Conservation (phyloP, 192 early-diverging fungal genomes). For the Bifiguratus adelaidae region DNA sequence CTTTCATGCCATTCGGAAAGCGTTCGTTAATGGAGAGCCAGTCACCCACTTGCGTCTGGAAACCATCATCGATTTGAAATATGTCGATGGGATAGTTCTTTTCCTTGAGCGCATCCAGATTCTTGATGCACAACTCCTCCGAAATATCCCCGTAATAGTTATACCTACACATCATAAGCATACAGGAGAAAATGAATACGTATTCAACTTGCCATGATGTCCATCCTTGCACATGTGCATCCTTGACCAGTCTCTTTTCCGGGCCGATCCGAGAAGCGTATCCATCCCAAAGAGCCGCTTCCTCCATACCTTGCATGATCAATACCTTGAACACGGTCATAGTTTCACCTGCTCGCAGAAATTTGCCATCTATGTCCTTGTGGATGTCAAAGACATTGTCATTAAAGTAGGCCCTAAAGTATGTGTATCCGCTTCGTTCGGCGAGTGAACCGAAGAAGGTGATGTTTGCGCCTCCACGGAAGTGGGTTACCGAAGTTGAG, state of each 20-base stretch:
- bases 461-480: conserved; percentile 31
- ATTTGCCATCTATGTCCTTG: conserved; percentile 31
- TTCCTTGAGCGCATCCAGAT: conserved; percentile 10
- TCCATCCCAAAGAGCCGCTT: conserved; percentile 14
- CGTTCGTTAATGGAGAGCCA: conserved; percentile 30
- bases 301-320: conserved; percentile 11
- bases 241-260: conserved; percentile 4
- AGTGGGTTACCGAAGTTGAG: conserved; percentile 29
- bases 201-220: too few species aligned
- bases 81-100: conserved; percentile 28
- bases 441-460: conserved; percentile 28
- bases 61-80: conserved; percentile 44
- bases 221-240: conserved; percentile 32
- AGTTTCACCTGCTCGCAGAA: conserved; percentile 1
- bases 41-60: conserved; percentile 32
- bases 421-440: conserved; percentile 31
- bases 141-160: conserved; percentile 36
- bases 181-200: too few species aligned
- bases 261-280: conserved; percentile 15
- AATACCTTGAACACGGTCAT: conserved; percentile 5
- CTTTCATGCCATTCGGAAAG: conserved; percentile 33
- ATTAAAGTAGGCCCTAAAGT: conserved; percentile 30
- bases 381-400: conserved; percentile 17
- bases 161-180: too few species aligned
- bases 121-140: conserved; percentile 25